These are phyloP conservation scores for Boechera divaricarpa DNA, from an alignment of 345 rosid genomes.

Conservation along the genomic window DNA sequence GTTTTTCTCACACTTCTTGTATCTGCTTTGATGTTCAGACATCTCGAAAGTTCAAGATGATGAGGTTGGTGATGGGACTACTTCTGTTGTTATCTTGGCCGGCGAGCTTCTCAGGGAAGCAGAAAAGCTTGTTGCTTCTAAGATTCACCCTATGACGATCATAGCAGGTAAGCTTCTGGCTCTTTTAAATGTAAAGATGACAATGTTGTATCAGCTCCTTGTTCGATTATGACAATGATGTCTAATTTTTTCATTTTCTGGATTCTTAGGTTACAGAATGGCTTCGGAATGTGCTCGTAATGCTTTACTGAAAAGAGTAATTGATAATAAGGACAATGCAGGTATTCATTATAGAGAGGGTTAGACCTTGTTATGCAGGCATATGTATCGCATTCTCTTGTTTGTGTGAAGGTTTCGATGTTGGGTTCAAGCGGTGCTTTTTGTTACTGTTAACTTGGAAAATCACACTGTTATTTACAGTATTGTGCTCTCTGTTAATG, in stretches of 20 bases:
- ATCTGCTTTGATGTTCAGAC: slow-evolving; percentile 48
- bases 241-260: slow-evolving; percentile 5
- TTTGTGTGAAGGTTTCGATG: not conserved
- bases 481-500: slow-evolving; percentile 42
- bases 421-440: not conserved
- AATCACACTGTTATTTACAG: not conserved
- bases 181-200: not conserved
- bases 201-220: not conserved
- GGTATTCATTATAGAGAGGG: slow-evolving; percentile 48
- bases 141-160: slow-evolving; percentile 98
- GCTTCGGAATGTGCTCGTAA: slow-evolving; percentile 92
- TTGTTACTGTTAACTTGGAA: not conserved
- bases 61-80: slow-evolving; percentile 99
- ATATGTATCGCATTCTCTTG: not conserved
- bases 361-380: not conserved
- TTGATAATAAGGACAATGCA: slow-evolving; percentile 80
- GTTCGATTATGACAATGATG: not conserved
- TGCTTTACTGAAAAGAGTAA: slow-evolving; percentile 69
- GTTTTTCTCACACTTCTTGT: slow-evolving; percentile 1
- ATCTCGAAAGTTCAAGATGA: slow-evolving; percentile 99
- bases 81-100: slow-evolving; percentile 98
- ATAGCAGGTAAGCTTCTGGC: slow-evolving; percentile 62
- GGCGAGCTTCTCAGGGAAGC: slow-evolving; percentile 97
- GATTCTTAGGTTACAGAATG: slow-evolving; percentile 80
- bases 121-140: slow-evolving; percentile 84